Conservation (phyloP, 768 basidiomycete genomes). For the Suillus subalutaceus region DNA sequence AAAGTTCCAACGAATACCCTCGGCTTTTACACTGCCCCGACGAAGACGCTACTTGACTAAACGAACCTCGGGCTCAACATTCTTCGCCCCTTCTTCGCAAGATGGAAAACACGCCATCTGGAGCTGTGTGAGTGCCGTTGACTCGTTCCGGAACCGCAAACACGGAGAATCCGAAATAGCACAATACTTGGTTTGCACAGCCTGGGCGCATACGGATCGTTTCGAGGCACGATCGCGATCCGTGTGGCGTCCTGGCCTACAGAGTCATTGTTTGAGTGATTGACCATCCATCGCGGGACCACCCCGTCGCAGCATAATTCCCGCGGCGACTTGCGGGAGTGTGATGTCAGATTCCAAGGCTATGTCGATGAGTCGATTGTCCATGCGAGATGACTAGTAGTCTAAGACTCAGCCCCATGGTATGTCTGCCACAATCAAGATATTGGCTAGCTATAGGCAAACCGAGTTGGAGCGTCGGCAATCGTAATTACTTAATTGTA, state of each 20-base stretch:
- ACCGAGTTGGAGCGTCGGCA: not conserved
- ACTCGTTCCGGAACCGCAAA: not conserved
- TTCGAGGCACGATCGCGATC: conserved; percentile 6
- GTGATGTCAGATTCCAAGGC: not conserved
- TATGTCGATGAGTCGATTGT: not conserved
- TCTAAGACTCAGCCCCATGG: not conserved
- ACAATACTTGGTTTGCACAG: not conserved
- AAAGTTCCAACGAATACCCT: conserved; percentile 4
- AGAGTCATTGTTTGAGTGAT: not conserved
- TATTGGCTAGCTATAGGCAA: not conserved
- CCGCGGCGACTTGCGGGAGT: not conserved
- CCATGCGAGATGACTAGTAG: not conserved
- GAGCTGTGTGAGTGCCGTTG: not conserved
- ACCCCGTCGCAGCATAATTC: not conserved
- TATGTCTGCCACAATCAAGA: not conserved
- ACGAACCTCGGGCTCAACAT: not conserved
- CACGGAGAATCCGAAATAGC: conserved; percentile 1
- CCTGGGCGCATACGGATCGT: not conserved
- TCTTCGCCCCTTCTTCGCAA: not conserved
- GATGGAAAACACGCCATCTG: not conserved
- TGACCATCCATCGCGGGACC: not conserved
- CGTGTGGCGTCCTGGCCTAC: not conserved
- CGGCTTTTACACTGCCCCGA: conserved; percentile 7
- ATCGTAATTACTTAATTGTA: not conserved
- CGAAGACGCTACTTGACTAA: conserved; percentile 5